These are phyloP conservation scores for Cladorrhinum samala DNA, from an alignment of 495 filamentous ascomycete species.

Conservation along the genomic window DNA sequence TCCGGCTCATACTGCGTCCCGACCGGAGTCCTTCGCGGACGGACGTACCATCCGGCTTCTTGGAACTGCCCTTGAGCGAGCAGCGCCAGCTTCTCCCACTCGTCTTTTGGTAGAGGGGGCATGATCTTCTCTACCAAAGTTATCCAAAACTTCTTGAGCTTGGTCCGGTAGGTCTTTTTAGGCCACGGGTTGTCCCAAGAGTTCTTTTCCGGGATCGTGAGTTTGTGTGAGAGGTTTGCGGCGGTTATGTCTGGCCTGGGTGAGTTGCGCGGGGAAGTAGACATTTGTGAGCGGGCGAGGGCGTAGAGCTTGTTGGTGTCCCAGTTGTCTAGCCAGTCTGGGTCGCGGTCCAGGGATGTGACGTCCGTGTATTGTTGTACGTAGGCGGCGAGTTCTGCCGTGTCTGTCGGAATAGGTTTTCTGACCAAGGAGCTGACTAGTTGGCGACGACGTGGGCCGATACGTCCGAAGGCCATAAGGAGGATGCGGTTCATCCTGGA, in stretches of 20 bases:
- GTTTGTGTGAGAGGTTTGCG: slow-evolving; percentile 39
- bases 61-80: slow-evolving; percentile 52
- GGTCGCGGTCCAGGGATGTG: not conserved
- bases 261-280: slow-evolving; percentile 3
- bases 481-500: slow-evolving; percentile 59
- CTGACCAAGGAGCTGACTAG: slow-evolving; percentile 48
- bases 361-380: not conserved
- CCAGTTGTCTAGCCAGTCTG: slow-evolving; percentile 42
- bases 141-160: slow-evolving; percentile 56
- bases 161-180: slow-evolving; percentile 47
- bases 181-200: slow-evolving; percentile 57
- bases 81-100: slow-evolving; percentile 57
- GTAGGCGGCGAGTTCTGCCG: slow-evolving; percentile 25
- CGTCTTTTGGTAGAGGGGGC: slow-evolving; percentile 64
- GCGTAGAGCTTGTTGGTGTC: slow-evolving; percentile 27
- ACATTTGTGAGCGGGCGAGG: slow-evolving; percentile 24
- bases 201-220: slow-evolving; percentile 54
- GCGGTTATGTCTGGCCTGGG: slow-evolving; percentile 28
- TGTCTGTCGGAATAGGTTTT: slow-evolving; percentile 31
- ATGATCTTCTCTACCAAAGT: slow-evolving; percentile 48
- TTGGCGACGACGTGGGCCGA: slow-evolving; percentile 59
- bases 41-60: slow-evolving; percentile 25
- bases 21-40: slow-evolving; percentile 20
- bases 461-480: slow-evolving; percentile 63
- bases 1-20: not conserved